Evolutionary conservation across 805 yeast genomes (phyloP).

Genomic region (Babjeviella inositovora): DNA sequence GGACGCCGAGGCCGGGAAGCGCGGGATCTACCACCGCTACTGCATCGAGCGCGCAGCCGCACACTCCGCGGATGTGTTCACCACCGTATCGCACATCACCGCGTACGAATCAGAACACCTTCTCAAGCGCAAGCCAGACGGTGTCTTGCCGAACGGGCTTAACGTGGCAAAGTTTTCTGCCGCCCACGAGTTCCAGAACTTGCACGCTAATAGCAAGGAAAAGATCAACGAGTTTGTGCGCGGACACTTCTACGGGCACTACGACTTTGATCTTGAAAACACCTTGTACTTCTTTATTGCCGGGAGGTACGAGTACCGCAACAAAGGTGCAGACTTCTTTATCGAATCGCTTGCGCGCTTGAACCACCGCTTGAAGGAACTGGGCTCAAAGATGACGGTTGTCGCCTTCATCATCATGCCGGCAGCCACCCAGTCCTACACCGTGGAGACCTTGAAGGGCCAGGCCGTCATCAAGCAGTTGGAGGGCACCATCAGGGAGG

Average conservation of each 20-base stretch:
- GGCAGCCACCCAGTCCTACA: constrained; percentile 83
- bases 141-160: constrained; percentile 91
- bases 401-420: constrained; percentile 99
- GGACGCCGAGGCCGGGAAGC: constrained; percentile 94
- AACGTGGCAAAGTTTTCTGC: constrained; percentile 95
- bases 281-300: constrained; percentile 93
- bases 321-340: constrained; percentile 92
- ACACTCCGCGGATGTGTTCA: constrained; percentile 90
- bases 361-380: constrained; percentile 70
- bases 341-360: constrained; percentile 86
- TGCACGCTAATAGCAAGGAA: constrained; percentile 84
- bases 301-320: constrained; percentile 92
- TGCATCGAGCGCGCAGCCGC: constrained; percentile 96
- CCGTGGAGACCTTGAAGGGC: constrained; percentile 89
- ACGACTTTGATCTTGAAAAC: constrained; percentile 87
- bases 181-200: constrained; percentile 93
- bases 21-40: constrained; percentile 94
- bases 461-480: constrained; percentile 92
- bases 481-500: constrained; percentile 78
- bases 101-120: constrained; percentile 90
- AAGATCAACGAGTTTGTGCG: constrained; percentile 88
- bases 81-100: constrained; percentile 96
- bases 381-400: constrained; percentile 78
- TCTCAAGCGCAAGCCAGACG: constrained; percentile 92
- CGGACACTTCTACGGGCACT: constrained; percentile 95